phyloP scores from a whole-genome alignment of 1,284 basidiomycete species.

The Coriolopsis trogii region DNA sequence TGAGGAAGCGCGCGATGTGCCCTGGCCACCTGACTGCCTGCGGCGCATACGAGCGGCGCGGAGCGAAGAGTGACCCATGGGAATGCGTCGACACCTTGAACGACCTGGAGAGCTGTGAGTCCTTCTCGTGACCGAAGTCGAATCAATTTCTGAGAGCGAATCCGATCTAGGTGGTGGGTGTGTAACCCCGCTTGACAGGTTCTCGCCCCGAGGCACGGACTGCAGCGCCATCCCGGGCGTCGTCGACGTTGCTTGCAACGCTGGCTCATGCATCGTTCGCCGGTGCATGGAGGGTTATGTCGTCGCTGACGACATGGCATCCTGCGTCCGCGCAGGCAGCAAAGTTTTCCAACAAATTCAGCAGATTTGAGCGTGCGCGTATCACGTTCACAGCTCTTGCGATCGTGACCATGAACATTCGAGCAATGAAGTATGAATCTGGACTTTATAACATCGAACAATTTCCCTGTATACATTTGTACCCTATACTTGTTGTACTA shows the following conservation, averaged over 20 bases:
- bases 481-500: too few relatives aligned
- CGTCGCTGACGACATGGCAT: slow-evolving; percentile 26
- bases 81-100: slow-evolving; percentile 50
- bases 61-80: slow-evolving; percentile 37
- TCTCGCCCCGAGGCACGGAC: slow-evolving; percentile 39
- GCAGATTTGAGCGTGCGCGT: too few relatives aligned
- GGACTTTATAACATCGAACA: too few relatives aligned
- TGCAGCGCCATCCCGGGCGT: slow-evolving; percentile 52
- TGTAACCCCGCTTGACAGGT: slow-evolving; percentile 35
- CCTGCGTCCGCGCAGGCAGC: too few relatives aligned
- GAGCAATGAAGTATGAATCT: too few relatives aligned
- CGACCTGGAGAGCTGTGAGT: slow-evolving; percentile 57
- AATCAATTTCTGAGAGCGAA: too few relatives aligned
- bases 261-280: slow-evolving; percentile 47
- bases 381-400: too few relatives aligned
- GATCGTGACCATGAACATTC: too few relatives aligned
- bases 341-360: too few relatives aligned
- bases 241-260: slow-evolving; percentile 50
- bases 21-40: slow-evolving; percentile 41
- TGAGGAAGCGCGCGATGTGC: slow-evolving; percentile 25
- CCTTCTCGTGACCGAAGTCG: too few relatives aligned
- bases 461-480: too few relatives aligned
- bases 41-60: slow-evolving; percentile 38
- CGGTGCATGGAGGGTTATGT: slow-evolving; percentile 48
- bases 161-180: slow-evolving; percentile 62